Evolutionary conservation across 139 green algal genomes (phyloP).

Genomic region (Chlorella sp.): DNA sequence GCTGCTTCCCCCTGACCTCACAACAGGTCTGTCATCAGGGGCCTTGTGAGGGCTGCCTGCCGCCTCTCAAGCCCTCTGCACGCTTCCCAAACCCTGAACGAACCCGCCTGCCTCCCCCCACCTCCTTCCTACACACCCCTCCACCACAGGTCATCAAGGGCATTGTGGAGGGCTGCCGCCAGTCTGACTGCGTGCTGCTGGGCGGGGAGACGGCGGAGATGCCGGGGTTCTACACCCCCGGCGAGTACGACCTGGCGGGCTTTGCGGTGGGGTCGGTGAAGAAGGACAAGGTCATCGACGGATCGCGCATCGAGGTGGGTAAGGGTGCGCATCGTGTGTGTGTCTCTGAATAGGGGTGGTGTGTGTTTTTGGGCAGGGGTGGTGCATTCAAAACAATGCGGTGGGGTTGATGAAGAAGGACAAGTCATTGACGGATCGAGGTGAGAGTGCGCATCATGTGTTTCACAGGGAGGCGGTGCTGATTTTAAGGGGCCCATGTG

Average conservation of each 20-base stretch:
- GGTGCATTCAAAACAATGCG: conserved; percentile 48
- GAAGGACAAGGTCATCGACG: conserved; percentile 93
- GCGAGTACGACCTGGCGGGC: conserved; percentile 98
- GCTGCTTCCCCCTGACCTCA: no score
- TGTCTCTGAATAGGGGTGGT: no score
- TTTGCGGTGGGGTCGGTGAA: conserved; percentile 98
- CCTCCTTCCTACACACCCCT: neutral
- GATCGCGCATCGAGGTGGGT: conserved; percentile 67
- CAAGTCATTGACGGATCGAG: conserved; percentile 88
- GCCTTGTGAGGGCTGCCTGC: no score
- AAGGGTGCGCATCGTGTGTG: neutral
- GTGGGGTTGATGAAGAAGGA: conserved; percentile 96
- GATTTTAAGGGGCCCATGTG: neutral
- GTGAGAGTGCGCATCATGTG: neutral
- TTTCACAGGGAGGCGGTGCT: no score
- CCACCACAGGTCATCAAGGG: conserved; percentile 88
- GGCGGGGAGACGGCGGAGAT: conserved; percentile 99
- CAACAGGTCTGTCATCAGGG: no score
- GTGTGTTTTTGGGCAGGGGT: no score
- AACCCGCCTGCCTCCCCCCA: no score
- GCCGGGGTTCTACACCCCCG: conserved; percentile 97
- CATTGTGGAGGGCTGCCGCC: conserved; percentile 95
- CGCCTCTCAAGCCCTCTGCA: neutral
- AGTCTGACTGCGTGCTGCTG: conserved; percentile 90
- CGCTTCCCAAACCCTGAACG: neutral